These are phyloP conservation scores for Pyronema domesticum DNA, from an alignment of 495 filamentous ascomycete species.

Conservation along the genomic window DNA sequence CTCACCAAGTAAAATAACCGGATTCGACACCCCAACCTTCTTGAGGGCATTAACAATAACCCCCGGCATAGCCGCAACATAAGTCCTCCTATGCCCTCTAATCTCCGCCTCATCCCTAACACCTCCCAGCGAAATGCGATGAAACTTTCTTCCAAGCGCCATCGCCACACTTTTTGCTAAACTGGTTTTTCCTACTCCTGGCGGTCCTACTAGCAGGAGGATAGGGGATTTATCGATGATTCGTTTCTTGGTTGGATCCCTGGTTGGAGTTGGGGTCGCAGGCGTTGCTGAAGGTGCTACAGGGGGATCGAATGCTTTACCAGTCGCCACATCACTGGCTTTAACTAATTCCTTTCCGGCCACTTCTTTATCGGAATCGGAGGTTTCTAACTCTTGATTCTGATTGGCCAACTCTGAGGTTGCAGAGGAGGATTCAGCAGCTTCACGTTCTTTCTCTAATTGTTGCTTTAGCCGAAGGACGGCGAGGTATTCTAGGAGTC, in stretches of 20 bases:
- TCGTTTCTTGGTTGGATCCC: slow-evolving; percentile 9
- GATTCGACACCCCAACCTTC: slow-evolving; percentile 92
- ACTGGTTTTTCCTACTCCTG: slow-evolving; percentile 91
- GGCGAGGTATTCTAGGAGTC: slow-evolving; percentile 85
- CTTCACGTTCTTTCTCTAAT: slow-evolving; percentile 61
- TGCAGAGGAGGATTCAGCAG: slow-evolving; percentile 38
- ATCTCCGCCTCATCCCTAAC: slow-evolving; percentile 96
- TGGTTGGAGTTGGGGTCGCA: background rate
- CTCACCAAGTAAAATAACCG: slow-evolving; percentile 63
- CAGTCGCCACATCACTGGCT: background rate
- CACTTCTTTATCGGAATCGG: slow-evolving; percentile 23
- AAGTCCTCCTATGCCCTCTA: slow-evolving; percentile 84
- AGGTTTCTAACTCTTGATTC: slow-evolving; percentile 1
- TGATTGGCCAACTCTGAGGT: too few species aligned
- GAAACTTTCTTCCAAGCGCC: slow-evolving; percentile 86
- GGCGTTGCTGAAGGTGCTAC: background rate
- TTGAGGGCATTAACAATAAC: slow-evolving; percentile 85
- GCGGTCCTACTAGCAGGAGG: slow-evolving; percentile 80
- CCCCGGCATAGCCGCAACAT: slow-evolving; percentile 97
- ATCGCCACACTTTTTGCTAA: slow-evolving; percentile 85
- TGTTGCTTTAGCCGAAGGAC: slow-evolving; percentile 87
- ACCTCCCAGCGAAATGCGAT: slow-evolving; percentile 90
- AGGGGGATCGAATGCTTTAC: background rate
- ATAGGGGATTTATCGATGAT: slow-evolving; percentile 91
- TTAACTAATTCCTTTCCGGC: slow-evolving; percentile 27